phyloP scores from a whole-genome alignment of 306 rosid genomes.

The Acacia confusa region DNA sequence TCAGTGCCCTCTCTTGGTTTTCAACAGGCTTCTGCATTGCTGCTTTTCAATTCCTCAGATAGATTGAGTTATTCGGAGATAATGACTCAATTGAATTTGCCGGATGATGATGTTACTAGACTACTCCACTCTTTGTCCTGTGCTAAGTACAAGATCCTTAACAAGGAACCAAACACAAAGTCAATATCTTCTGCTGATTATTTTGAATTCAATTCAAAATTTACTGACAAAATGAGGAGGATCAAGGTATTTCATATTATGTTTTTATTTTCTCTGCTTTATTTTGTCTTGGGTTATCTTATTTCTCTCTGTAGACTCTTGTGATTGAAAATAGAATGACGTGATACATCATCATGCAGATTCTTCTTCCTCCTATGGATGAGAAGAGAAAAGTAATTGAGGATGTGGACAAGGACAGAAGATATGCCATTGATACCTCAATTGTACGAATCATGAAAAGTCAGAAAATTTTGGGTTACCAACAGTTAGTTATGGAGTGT shows the following conservation, averaged over 20 bases:
- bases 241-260: conserved; percentile 60
- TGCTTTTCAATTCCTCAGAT: conserved; percentile 83
- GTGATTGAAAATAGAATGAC: conserved; percentile 9
- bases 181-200: conserved; percentile 59
- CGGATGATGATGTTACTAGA: conserved; percentile 81
- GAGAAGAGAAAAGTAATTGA: conserved; percentile 88
- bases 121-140: conserved; percentile 89
- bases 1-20: conserved; percentile 10
- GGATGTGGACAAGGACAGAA: conserved; percentile 91
- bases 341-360: conserved; percentile 37
- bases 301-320: conserved; percentile 1
- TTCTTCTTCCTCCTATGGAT: conserved; percentile 94
- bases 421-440: conserved; percentile 92
- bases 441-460: conserved; percentile 93
- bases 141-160: conserved; percentile 91
- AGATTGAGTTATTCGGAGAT: conserved; percentile 83
- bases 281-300: not conserved
- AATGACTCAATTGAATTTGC: conserved; percentile 80
- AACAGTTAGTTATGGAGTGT: conserved; percentile 85
- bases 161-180: conserved; percentile 77
- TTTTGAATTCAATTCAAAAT: conserved; percentile 85
- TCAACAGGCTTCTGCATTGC: conserved; percentile 79
- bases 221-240: conserved; percentile 89
- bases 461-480: conserved; percentile 74
- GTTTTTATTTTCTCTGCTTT: not conserved